phyloP scores from a whole-genome alignment of 768 basidiomycete genomes.

The Rhodotorula toruloides region DNA sequence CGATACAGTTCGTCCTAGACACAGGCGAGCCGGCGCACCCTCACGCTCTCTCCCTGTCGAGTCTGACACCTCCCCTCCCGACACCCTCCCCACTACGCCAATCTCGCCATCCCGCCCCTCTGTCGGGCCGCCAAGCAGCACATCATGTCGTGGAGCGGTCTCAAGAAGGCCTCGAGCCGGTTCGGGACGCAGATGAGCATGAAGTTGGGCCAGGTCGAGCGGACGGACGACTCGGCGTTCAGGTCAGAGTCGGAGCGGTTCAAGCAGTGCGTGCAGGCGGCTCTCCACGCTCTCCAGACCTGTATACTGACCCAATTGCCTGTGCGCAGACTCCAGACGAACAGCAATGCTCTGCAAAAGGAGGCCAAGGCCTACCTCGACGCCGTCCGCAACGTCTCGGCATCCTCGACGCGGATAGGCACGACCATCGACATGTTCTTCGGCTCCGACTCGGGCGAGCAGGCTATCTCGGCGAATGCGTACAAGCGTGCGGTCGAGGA shows the following conservation, averaged over 20 bases:
- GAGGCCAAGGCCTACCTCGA: constrained; percentile 92
- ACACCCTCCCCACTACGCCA: neutral
- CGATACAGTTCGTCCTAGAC: too few relatives aligned
- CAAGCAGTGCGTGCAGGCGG: constrained; percentile 60
- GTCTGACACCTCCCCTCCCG: neutral
- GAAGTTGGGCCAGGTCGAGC: constrained; percentile 96
- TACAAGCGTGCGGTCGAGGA: constrained; percentile 95
- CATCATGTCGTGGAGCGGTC: constrained; percentile 51
- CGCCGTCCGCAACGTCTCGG: constrained; percentile 73
- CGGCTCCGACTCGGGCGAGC: constrained; percentile 63
- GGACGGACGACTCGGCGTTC: constrained; percentile 90
- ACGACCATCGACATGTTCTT: constrained; percentile 85
- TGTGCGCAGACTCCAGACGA: constrained; percentile 81
- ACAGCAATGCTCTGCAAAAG: constrained; percentile 85
- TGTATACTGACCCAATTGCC: accelerated
- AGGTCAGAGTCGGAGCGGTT: constrained; percentile 85
- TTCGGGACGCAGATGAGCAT: constrained; percentile 95
- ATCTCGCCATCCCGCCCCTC: neutral
- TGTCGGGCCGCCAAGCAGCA: neutral
- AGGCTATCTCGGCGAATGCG: constrained; percentile 90
- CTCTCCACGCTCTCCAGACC: too few relatives aligned
- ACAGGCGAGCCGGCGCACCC: too few relatives aligned
- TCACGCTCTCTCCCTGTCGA: too few relatives aligned
- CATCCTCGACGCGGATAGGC: constrained; percentile 25
- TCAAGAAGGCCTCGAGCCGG: constrained; percentile 89